Evolutionary conservation across 1,284 basidiomycete species (phyloP), one percentile per base, ranked within the genome.

Genomic region (Flammula alnicola): DNA sequence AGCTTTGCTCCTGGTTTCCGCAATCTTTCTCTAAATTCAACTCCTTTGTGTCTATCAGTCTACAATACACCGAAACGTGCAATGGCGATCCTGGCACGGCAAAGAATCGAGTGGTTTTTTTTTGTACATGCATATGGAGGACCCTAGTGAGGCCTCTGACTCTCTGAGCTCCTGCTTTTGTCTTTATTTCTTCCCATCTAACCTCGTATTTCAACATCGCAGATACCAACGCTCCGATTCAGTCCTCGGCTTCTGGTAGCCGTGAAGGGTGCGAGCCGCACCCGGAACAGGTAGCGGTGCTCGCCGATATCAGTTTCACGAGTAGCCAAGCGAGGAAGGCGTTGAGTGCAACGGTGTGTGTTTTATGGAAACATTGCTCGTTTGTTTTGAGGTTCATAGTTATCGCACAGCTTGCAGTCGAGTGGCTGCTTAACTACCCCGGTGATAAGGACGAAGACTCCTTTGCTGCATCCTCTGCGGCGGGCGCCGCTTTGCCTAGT

Each of bases 91-190:
- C 89, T 0, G 92, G 96, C 61, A 79, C 78, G 0, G 95, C 96
- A 0, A 97, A n/a, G n/a, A n/a, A n/a, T 95, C 92, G 88, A 93
- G 56, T 99, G 96, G 96, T 70, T 99, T 32, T 97, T 99, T 64
- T n/a, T n/a, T n/a, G n/a, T n/a, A n/a, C n/a, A 78, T 74, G 45
- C 96, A 98, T 69, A 93, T 96, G 91, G 95, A 98, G 6, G 96
- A 98, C 69, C 78, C 90, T 7, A 91, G 93, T 91, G 45, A 7
- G 72, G 58, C 35, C 27, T 12, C 44, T 39, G 31, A 9, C 20
- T n/a, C n/a, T n/a, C n/a, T n/a, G n/a, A n/a, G n/a, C n/a, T n/a
- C n/a, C n/a, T n/a, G n/a, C n/a, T n/a, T n/a, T n/a, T n/a, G n/a
- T n/a, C 51, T 23, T 38, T 36, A 44, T 10, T 37, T 35, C 20